Base-by-base conservation (phyloP, 1,284 basidiomycete genomes). In the Ceratobasidium sp. region DNA sequence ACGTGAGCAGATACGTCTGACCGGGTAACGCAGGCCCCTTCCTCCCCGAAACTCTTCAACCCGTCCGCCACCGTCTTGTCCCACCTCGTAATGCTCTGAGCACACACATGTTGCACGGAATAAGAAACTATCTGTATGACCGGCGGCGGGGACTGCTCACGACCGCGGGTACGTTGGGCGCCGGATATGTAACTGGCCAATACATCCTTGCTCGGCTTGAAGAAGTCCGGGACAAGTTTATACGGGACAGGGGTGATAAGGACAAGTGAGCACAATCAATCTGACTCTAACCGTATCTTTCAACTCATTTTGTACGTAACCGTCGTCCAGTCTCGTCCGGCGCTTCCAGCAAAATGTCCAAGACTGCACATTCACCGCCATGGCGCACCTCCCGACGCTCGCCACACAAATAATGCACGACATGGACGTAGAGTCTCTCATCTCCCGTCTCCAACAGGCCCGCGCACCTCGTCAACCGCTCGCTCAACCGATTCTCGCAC, bases 371-470 rank as follows among this genome's bases (percentile, higher is more conserved):
- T 97, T 90, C 78, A 96, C 92, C 1, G 84, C 93, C 46, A 88
- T 93, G 79, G 89, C 92, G 0, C 86, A 95, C 39, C 82, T 96
- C 9, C 92, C 93, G 0, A 91, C 91, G 0, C 85, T 97, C 10
- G 87, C 89, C 1, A 83, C 87, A 18, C 89, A 92, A 76, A 85
- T 97, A 14, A 82, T 93, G 18, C 81, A 85, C 32, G 88, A 88
- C 57, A 91, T 96, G 88, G 89, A 97, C 77, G 92, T 97, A 23
- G 95, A 97, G 77, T 82, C 83, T 0, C 82, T 95, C 14, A 95
- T 92, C 0, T 81, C 85, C 28, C 89, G 93, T 77, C 84, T 96
- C 10, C 89, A 91, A 76, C 73, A 76, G 58, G 53, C 75, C 28
- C 60, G 74, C 52, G 58, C 70, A 36, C 60, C 64, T 4, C 60